Conservation (phyloP, 257 asterid species). For the Plantago ovata region DNA sequence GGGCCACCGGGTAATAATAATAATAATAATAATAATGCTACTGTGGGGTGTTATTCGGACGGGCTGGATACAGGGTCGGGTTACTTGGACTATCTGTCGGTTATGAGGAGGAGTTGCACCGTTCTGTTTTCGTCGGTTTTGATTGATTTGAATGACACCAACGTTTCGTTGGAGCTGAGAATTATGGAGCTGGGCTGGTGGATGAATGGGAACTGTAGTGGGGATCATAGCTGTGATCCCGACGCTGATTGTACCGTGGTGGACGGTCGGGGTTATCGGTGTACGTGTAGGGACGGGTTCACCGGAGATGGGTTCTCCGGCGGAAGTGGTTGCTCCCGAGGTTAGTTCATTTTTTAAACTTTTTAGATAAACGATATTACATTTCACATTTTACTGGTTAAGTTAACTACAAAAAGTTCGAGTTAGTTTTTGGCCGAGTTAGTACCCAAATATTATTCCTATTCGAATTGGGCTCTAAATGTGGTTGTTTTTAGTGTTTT, state of each 20-base stretch:
- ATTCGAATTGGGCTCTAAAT: no score
- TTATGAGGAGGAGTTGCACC: conserved; percentile 27
- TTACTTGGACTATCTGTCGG: conserved; percentile 23
- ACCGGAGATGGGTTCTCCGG: conserved; percentile 50
- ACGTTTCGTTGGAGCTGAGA: conserved; percentile 33
- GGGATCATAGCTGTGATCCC: conserved; percentile 16
- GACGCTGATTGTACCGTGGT: conserved; percentile 27
- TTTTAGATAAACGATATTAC: neutral
- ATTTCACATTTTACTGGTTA: no score
- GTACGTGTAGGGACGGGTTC: conserved; percentile 46
- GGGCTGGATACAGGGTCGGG: neutral
- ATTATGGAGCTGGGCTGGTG: conserved; percentile 57
- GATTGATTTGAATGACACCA: conserved; percentile 17
- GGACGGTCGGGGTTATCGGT: conserved; percentile 34
- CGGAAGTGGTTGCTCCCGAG: conserved; percentile 43
- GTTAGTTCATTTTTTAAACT: conserved; percentile 28
- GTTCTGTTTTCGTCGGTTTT: conserved; percentile 35
- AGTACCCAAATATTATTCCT: no score
- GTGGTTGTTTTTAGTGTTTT: no score
- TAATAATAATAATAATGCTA: neutral
- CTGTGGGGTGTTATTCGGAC: conserved; percentile 29
- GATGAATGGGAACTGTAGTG: conserved; percentile 36
- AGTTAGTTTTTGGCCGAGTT: no score
- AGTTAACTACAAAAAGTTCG: no score
- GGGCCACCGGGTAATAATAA: neutral